phyloP scores from a whole-genome alignment of 2,329 filamentous ascomycete genomes.

The Mycosphaerella sp. region DNA sequence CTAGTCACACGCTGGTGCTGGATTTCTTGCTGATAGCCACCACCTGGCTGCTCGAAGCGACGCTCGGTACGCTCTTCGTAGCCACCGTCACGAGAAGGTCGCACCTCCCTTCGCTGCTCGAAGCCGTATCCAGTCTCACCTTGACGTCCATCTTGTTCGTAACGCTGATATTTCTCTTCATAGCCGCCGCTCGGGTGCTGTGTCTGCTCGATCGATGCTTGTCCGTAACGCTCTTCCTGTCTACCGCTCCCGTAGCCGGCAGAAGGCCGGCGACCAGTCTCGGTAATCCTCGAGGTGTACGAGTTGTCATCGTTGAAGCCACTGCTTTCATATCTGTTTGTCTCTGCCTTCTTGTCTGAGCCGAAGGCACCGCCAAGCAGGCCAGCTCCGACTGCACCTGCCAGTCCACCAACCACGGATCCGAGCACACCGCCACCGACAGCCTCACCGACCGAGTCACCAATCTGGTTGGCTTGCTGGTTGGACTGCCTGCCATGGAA shows the following conservation, averaged over 20 bases:
- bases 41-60: constrained; percentile 42
- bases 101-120: constrained; percentile 53
- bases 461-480: constrained; percentile 33
- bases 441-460: constrained; percentile 53
- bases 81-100: constrained; percentile 47
- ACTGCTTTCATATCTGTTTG: constrained; percentile 47
- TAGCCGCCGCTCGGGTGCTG: constrained; percentile 53
- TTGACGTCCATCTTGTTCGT: constrained; percentile 48
- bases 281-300: constrained; percentile 54
- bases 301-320: constrained; percentile 56
- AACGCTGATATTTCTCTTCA: constrained; percentile 56
- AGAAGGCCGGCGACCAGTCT: constrained; percentile 50
- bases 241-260: constrained; percentile 17
- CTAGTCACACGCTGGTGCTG: constrained; percentile 27
- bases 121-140: constrained; percentile 49
- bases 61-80: constrained; percentile 56
- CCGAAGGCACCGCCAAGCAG: constrained; percentile 59
- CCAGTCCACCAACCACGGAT: constrained; percentile 63
- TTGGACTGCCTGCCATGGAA: constrained; percentile 22
- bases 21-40: constrained; percentile 38
- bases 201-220: constrained; percentile 56
- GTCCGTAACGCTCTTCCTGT: constrained; percentile 46
- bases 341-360: constrained; percentile 44
- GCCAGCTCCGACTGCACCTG: constrained; percentile 52
- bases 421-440: constrained; percentile 61